These are phyloP conservation scores for Daldinia sp. DNA, from an alignment of 2,329 filamentous ascomycete genomes.

Conservation along the genomic window DNA sequence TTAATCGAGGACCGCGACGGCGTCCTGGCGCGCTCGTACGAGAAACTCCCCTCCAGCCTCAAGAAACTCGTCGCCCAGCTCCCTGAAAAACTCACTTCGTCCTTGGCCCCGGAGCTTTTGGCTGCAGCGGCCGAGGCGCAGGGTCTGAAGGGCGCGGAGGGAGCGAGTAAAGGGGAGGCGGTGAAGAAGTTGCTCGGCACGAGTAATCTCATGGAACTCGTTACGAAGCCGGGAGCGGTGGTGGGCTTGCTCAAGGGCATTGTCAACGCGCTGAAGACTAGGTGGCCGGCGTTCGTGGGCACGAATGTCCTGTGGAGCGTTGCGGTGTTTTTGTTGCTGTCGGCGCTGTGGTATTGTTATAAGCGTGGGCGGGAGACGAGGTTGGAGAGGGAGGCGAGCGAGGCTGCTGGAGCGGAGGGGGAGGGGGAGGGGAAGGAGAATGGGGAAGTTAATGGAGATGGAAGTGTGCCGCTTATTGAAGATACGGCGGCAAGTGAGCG, in stretches of 20 bases:
- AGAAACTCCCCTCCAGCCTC: slow-evolving; percentile 77
- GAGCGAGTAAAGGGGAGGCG: slow-evolving; percentile 60
- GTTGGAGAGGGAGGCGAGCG: slow-evolving; percentile 66
- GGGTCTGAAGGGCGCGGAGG: slow-evolving; percentile 56
- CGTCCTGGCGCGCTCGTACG: slow-evolving; percentile 66
- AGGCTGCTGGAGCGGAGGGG: slow-evolving; percentile 22
- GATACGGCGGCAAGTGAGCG: neutral
- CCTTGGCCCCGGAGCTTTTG: slow-evolving; percentile 81
- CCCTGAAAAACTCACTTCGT: slow-evolving; percentile 80
- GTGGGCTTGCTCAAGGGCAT: slow-evolving; percentile 89
- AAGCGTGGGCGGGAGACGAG: slow-evolving; percentile 90
- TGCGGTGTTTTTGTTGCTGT: slow-evolving; percentile 86
- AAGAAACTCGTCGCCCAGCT: slow-evolving; percentile 87
- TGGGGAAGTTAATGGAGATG: neutral
- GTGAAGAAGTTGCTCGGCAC: slow-evolving; percentile 74
- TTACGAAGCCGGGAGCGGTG: slow-evolving; percentile 87
- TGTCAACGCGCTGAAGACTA: slow-evolving; percentile 82
- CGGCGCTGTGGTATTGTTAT: slow-evolving; percentile 98
- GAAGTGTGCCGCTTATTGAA: neutral
- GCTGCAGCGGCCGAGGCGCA: slow-evolving; percentile 80
- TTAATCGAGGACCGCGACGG: slow-evolving; percentile 70
- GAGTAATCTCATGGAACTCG: slow-evolving; percentile 77
- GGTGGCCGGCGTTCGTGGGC: slow-evolving; percentile 90
- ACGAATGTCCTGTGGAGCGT: slow-evolving; percentile 92
- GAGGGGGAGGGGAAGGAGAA: neutral